Percentiles rank a stretch among this genome's conserved stretches.
Conservation (phyloP, 2,329 filamentous ascomycete genomes). For the Trichophaea hybrida region DNA sequence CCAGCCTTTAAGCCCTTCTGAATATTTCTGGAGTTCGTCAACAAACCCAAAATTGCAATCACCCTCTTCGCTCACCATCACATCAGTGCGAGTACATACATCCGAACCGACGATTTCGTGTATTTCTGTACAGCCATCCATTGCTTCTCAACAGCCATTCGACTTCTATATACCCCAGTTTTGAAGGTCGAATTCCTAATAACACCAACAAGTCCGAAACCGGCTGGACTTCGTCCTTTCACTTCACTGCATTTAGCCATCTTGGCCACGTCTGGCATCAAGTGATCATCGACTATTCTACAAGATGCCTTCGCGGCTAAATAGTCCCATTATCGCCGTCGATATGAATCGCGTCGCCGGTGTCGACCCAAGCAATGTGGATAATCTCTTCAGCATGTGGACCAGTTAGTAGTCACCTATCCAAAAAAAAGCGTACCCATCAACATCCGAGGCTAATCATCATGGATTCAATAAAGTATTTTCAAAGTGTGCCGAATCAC, state of each 20-base stretch:
- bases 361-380: conserved; percentile 81
- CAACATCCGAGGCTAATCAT: neutral
- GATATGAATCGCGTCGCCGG: conserved; percentile 86
- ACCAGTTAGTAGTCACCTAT: conserved; percentile 51
- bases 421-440: neutral
- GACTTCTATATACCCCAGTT: neutral
- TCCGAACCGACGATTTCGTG: too few relatives aligned
- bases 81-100: too few relatives aligned
- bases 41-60: too few relatives aligned
- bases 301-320: conserved; percentile 68
- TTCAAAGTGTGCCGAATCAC: conserved; percentile 81
- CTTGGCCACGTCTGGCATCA: conserved; percentile 7
- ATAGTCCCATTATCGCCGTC: conserved; percentile 76
- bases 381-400: conserved; percentile 95
- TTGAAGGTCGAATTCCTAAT: neutral
- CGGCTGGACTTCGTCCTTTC: neutral
- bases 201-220: conserved; percentile 1
- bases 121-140: too few relatives aligned
- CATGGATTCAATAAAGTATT: conserved; percentile 48
- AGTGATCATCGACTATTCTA: conserved; percentile 15
- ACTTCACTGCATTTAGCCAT: neutral
- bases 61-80: too few relatives aligned
- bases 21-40: too few relatives aligned
- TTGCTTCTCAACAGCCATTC: too few relatives aligned
- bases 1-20: neutral